phyloP scores from a whole-genome alignment of 2,329 filamentous ascomycete species.

The Pseudocercospora vitis region DNA sequence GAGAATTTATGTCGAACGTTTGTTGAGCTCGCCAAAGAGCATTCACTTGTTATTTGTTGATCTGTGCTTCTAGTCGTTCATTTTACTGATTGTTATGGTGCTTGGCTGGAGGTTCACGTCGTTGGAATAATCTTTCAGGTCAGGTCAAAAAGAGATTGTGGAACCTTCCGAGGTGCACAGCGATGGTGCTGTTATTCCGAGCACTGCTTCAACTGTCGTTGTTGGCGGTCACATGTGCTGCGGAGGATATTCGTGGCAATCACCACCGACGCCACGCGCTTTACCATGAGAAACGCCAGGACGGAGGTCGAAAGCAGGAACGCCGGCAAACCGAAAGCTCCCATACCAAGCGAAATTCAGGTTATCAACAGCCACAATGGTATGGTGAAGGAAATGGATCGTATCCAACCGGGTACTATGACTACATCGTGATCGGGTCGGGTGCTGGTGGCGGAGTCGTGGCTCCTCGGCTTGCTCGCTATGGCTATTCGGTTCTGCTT shows the following conservation, averaged over 20 bases:
- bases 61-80: background rate
- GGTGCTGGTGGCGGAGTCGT: constrained; percentile 61
- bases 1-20: background rate
- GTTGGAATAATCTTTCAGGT: too few species aligned
- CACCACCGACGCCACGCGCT: background rate
- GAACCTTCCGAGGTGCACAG: too few species aligned
- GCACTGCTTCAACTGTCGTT: background rate
- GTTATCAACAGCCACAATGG: constrained; percentile 5
- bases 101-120: too few species aligned
- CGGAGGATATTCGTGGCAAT: background rate
- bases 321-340: background rate
- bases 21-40: constrained; percentile 1
- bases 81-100: background rate
- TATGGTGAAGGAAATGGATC: background rate
- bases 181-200: too few species aligned
- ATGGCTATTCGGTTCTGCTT: constrained; percentile 60
- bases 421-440: constrained; percentile 64
- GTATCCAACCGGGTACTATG: constrained; percentile 44
- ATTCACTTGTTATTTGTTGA: background rate
- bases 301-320: background rate
- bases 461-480: constrained; percentile 59
- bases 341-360: background rate
- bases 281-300: background rate
- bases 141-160: too few species aligned
- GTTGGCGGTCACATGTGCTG: background rate